Conservation (phyloP, 768 basidiomycete species). For the Amanita molliuscula region DNA sequence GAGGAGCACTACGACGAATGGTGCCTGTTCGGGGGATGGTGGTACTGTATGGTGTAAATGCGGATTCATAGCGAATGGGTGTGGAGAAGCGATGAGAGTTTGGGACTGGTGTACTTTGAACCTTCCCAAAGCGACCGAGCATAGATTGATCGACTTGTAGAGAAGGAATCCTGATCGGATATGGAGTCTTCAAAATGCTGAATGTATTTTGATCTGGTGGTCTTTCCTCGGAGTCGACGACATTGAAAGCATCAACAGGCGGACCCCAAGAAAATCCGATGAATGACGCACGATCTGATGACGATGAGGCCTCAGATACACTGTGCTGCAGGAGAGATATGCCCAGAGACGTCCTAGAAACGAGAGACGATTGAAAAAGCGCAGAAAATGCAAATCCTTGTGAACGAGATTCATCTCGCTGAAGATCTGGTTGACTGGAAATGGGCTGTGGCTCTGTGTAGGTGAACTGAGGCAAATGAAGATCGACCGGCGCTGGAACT, state of each 20-base stretch:
- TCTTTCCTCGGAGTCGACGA: constrained; percentile 3
- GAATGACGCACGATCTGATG: constrained; percentile 29
- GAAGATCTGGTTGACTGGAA: constrained; percentile 12
- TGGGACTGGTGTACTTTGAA: background rate
- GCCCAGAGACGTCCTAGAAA: constrained; percentile 28
- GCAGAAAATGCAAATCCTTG: constrained; percentile 72
- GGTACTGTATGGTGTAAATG: constrained; percentile 17
- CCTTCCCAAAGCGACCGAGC: background rate
- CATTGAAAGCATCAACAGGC: constrained; percentile 44
- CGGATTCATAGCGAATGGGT: background rate
- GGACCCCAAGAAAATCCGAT: constrained; percentile 92
- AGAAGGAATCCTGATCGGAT: constrained; percentile 16
- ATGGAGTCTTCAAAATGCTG: constrained; percentile 15
- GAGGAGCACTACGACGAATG: constrained; percentile 36
- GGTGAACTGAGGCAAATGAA: constrained; percentile 69
- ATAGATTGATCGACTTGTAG: constrained; percentile 10
- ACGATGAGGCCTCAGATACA: constrained; percentile 20
- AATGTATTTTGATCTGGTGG: constrained; percentile 6
- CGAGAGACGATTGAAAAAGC: constrained; percentile 63
- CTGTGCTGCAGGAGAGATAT: constrained; percentile 25
- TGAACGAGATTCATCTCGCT: constrained; percentile 29
- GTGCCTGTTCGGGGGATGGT: constrained; percentile 45
- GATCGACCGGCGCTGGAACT: constrained; percentile 40
- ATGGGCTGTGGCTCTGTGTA: constrained; percentile 35
- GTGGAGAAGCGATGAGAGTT: constrained; percentile 1